Conservation (phyloP, 768 basidiomycete genomes). For the Auricularia heimuer region DNA sequence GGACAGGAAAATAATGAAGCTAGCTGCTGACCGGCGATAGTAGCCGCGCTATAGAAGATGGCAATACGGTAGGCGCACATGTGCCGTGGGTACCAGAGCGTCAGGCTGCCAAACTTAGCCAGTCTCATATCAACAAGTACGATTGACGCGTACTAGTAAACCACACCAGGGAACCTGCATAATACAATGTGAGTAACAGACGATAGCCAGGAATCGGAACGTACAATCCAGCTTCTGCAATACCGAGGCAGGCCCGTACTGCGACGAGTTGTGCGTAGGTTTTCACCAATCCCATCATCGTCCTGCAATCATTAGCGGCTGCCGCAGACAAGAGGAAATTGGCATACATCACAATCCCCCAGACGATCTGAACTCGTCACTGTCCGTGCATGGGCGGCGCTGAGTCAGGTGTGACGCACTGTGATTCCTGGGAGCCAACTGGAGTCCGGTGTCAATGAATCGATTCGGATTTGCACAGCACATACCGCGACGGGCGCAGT, state of each 20-base stretch:
- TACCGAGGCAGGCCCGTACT: slow-evolving; percentile 46
- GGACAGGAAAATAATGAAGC: no score
- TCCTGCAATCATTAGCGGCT: slow-evolving; percentile 27
- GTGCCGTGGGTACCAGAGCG: slow-evolving; percentile 60
- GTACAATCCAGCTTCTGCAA: slow-evolving; percentile 53
- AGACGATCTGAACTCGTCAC: slow-evolving; percentile 34
- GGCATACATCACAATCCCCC: slow-evolving; percentile 55
- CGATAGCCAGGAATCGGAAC: neutral
- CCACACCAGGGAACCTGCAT: slow-evolving; percentile 50
- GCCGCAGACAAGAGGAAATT: neutral
- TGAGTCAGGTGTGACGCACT: slow-evolving; percentile 23
- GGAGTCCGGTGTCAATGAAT: slow-evolving; percentile 3
- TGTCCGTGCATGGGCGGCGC: neutral
- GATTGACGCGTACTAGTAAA: slow-evolving; percentile 46
- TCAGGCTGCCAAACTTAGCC: slow-evolving; percentile 30
- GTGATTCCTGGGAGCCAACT: slow-evolving; percentile 62
- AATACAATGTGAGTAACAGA: neutral
- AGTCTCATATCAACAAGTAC: no score
- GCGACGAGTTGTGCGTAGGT: slow-evolving; percentile 54
- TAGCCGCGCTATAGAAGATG: slow-evolving; percentile 57
- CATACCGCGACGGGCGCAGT: slow-evolving; percentile 52
- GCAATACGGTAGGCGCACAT: slow-evolving; percentile 50
- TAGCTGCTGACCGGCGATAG: slow-evolving; percentile 35
- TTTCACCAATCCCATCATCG: slow-evolving; percentile 57
- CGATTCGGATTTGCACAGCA: neutral